Evolutionary conservation across 345 rosid genomes (phyloP).

Genomic region (Theobroma cacao): DNA sequence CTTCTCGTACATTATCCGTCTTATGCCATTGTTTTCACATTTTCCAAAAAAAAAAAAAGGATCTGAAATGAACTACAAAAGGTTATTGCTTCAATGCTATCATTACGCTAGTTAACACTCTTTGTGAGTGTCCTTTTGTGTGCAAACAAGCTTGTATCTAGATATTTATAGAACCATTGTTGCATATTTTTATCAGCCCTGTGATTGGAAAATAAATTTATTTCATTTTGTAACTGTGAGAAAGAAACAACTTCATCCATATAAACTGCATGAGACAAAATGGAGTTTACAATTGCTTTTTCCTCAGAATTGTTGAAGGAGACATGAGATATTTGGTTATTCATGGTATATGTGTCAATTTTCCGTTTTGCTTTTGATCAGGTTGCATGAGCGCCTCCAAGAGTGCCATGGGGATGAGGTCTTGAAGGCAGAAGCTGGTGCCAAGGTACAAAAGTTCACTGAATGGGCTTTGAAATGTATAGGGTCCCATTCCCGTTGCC

Average conservation of each 20-base stretch:
- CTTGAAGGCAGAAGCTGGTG: constrained; percentile 88
- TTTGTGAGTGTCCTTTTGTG: neutral
- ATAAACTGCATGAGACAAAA: too few relatives aligned
- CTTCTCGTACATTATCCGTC: neutral
- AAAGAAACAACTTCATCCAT: neutral
- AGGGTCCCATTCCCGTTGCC: constrained; percentile 87
- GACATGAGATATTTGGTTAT: neutral
- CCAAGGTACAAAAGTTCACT: constrained; percentile 93
- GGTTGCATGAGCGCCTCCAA: constrained; percentile 95
- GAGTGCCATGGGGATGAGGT: constrained; percentile 92
- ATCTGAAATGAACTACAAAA: neutral
- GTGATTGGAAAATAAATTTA: neutral
- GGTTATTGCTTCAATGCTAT: neutral
- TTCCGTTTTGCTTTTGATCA: constrained; percentile 32
- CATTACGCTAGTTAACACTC: neutral
- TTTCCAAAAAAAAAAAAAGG: neutral
- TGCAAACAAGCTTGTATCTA: neutral
- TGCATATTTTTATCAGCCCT: neutral
- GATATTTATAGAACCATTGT: neutral
- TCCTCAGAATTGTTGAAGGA: neutral
- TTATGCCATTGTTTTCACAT: neutral
- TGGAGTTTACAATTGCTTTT: constrained; percentile 3
- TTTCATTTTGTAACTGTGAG: neutral
- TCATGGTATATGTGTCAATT: constrained; percentile 1
- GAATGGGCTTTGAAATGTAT: constrained; percentile 97